A percentile compares a stretch with the other conserved stretches of the same genome.
phyloP scores from a whole-genome alignment of 768 basidiomycete genomes.

The Tricholoma saponaceum region DNA sequence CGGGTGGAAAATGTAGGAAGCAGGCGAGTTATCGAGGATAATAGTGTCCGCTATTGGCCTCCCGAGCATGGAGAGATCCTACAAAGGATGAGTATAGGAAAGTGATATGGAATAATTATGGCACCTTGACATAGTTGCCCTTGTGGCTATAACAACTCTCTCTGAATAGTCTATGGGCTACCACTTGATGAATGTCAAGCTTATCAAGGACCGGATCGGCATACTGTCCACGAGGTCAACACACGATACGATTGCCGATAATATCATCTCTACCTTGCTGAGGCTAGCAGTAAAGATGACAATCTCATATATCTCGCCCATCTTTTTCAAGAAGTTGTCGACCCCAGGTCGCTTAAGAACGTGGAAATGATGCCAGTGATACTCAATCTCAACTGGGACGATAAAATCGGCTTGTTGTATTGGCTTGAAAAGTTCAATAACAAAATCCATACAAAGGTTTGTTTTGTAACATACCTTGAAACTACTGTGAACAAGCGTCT shows the following conservation, averaged over 20 bases:
- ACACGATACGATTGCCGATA: neutral
- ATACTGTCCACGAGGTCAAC: slow-evolving; percentile 52
- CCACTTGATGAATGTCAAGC: slow-evolving; percentile 86
- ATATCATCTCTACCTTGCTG: slow-evolving; percentile 65
- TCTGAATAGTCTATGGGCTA: slow-evolving; percentile 90
- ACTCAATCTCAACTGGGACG: slow-evolving; percentile 98
- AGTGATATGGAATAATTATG: slow-evolving; percentile 8
- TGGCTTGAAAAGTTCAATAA: slow-evolving; percentile 45
- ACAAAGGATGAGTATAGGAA: neutral
- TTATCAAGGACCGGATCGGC: slow-evolving; percentile 98
- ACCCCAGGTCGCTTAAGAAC: slow-evolving; percentile 98
- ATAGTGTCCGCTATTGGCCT: slow-evolving; percentile 91
- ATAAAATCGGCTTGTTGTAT: slow-evolving; percentile 94
- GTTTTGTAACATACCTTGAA: slow-evolving; percentile 73
- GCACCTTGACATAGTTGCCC: slow-evolving; percentile 97
- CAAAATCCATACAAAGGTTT: slow-evolving; percentile 4
- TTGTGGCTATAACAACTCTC: slow-evolving; percentile 98
- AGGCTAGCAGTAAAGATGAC: slow-evolving; percentile 97
- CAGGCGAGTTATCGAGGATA: slow-evolving; percentile 98
- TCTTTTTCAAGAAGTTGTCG: slow-evolving; percentile 91
- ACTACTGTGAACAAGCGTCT: slow-evolving; percentile 96
- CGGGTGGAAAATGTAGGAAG: slow-evolving; percentile 98
- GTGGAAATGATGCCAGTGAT: slow-evolving; percentile 97
- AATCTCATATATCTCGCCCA: slow-evolving; percentile 98
- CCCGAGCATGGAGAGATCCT: slow-evolving; percentile 97